These are phyloP conservation scores for Papiliotrema flavescens DNA, from an alignment of 1,284 basidiomycete genomes.

Conservation along the genomic window DNA sequence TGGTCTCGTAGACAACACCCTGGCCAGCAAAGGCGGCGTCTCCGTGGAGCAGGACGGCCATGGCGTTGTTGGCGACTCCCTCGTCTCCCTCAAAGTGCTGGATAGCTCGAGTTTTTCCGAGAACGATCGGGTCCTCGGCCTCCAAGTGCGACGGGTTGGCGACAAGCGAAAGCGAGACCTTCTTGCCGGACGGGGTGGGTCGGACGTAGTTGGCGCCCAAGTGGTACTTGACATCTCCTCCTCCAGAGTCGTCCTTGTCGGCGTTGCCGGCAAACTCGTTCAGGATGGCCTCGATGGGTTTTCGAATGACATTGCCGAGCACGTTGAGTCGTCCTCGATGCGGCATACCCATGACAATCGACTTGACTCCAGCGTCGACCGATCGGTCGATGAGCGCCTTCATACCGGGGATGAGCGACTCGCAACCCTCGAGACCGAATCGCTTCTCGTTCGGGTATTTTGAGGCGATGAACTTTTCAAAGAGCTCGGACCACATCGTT, in stretches of 20 bases:
- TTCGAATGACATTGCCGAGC: constrained; percentile 95
- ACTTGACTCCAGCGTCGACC: constrained; percentile 92
- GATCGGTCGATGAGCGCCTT: constrained; percentile 98
- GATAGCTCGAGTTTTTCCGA: constrained; percentile 94
- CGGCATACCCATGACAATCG: constrained; percentile 98
- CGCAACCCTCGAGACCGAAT: constrained; percentile 98
- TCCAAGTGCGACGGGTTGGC: constrained; percentile 99
- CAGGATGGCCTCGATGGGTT: constrained; percentile 96
- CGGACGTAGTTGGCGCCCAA: constrained; percentile 98
- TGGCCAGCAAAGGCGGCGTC: constrained; percentile 99
- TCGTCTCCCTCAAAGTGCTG: constrained; percentile 94
- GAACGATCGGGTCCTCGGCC: constrained; percentile 94
- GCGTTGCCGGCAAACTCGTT: constrained; percentile 84
- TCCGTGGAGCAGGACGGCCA: constrained; percentile 94
- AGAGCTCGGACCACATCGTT: constrained; percentile 98
- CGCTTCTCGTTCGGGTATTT: constrained; percentile 99
- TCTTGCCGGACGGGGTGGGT: constrained; percentile 96
- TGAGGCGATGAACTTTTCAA: constrained; percentile 97
- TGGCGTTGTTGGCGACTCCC: constrained; percentile 69
- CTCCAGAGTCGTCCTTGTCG: constrained; percentile 68
- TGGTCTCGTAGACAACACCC: constrained; percentile 98
- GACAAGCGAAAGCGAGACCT: constrained; percentile 93
- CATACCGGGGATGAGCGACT: constrained; percentile 97
- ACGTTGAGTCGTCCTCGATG: constrained; percentile 98
- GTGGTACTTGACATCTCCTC: constrained; percentile 99